phyloP scores from a whole-genome alignment of 2,329 filamentous ascomycete species.

The Lasiodiplodia citricola region DNA sequence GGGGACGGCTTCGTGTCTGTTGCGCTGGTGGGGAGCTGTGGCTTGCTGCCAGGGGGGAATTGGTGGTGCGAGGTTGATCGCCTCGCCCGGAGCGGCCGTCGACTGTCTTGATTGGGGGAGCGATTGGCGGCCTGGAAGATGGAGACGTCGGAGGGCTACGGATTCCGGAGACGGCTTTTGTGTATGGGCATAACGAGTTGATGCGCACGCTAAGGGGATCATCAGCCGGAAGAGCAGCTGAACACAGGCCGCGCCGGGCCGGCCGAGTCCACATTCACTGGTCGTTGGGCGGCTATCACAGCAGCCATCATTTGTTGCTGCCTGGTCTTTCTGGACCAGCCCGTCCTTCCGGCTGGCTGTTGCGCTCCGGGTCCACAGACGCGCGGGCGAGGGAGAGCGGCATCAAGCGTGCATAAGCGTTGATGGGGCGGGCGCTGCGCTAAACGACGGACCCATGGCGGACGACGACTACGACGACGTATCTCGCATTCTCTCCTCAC shows the following conservation, averaged over 20 bases:
- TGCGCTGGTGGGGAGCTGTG: background rate
- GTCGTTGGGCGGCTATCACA: background rate
- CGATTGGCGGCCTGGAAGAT: background rate
- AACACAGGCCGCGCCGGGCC: background rate
- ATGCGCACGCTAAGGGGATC: background rate
- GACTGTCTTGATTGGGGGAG: background rate
- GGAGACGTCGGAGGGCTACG: background rate
- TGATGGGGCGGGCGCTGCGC: background rate
- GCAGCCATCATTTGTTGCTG: background rate
- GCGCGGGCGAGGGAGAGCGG: conserved; percentile 13
- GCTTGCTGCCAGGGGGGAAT: conserved; percentile 4
- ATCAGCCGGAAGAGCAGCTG: background rate
- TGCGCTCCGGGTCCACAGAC: background rate
- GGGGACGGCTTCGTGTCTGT: background rate
- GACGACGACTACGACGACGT: background rate
- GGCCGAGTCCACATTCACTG: background rate
- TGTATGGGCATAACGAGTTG: background rate
- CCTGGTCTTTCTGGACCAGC: background rate
- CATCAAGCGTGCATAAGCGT: conserved; percentile 22
- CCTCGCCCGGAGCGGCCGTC: background rate
- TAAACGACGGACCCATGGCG: background rate
- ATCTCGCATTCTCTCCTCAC: background rate
- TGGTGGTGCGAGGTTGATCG: background rate
- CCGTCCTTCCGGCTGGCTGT: background rate
- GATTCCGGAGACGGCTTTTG: no score